Base-by-base conservation (phyloP, 345 rosid species). In the Toxicodendron radicans region DNA sequence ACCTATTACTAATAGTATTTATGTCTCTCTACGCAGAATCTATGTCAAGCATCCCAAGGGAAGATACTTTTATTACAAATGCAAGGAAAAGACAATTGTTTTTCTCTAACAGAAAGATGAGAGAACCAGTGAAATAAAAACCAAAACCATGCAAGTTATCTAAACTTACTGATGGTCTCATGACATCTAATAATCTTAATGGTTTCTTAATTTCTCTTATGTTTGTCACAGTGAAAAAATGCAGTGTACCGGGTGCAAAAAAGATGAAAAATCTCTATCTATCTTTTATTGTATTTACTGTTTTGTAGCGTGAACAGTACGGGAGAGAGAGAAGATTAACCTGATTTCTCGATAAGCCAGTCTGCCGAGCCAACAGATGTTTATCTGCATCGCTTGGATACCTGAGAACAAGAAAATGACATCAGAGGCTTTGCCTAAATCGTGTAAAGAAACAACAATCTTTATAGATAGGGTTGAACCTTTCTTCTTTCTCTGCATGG, bases 371-470 rank as follows among this genome's bases (percentile, higher is more conserved):
- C 84, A 95, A 85, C 83, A 95, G 92, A 78, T 93, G 99, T 84
- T 95, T 95, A 93, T 95, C 99, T 66, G 97, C 98, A 83, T 95
- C 99, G 81, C 98, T 93, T 86, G 99, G 99, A 75, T 95, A 95
- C 98, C 99, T 95, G 99, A 90, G 84, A 83, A 90, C 86, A 88
- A 90, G 91, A 90, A 88, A 90, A 85, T 80, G 97, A 89, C 93
- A 81, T 87, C 82, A 87, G 86, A 81, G 70, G 68, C 70, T 51
- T 81, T 77, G 68, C 75, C 65, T 60, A 78, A 70, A 58, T 76
- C 71, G 75, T 76, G 74, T 81, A 86, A 79, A 84, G 84, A 72
- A 66, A 62, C 49, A 57, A 5, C 58, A 11, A n/a, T n/a, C 38
- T 54, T 70, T 60, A 66, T 66, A 2, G 33, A 63, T 70, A 64